Conservation (phyloP, 2,329 filamentous ascomycete species). For the Lojkania enalia region DNA sequence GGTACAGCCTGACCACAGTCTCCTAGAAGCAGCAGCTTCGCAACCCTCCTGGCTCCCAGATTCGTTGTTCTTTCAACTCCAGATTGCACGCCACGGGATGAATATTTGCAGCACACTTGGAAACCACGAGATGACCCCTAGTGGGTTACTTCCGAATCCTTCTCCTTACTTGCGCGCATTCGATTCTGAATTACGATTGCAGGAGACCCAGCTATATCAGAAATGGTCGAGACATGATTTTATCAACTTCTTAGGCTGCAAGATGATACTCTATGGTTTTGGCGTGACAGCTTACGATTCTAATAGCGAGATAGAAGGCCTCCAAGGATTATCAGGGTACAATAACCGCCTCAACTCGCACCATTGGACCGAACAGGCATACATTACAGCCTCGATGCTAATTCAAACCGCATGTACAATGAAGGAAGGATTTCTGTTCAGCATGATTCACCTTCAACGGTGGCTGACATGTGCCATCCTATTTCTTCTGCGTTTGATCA, state of each 20-base stretch:
- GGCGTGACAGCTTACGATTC: not conserved
- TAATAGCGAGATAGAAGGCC: not conserved
- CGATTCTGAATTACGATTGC: not conserved
- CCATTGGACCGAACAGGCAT: constrained; percentile 1
- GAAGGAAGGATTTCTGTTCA: not conserved
- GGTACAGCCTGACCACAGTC: constrained; percentile 1
- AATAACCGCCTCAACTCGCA: not conserved
- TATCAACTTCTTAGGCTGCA: not conserved
- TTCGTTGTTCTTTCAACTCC: constrained; percentile 1
- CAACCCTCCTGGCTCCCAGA: not conserved
- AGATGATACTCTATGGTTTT: constrained; percentile 1
- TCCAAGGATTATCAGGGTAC: not conserved
- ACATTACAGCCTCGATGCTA: not conserved
- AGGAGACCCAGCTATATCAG: not conserved
- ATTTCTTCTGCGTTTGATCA: not conserved
- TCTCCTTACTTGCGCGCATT: not conserved
- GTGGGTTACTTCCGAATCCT: not conserved
- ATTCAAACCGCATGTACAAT: not conserved
- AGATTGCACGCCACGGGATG: not conserved
- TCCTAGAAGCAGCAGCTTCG: not conserved
- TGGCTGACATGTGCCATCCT: not conserved
- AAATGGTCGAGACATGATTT: constrained; percentile 2
- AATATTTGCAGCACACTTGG: not conserved
- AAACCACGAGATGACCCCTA: not conserved
- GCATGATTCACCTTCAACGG: not conserved